Base-by-base conservation (phyloP, 2,329 filamentous ascomycete species). In the Cytospora piceae region DNA sequence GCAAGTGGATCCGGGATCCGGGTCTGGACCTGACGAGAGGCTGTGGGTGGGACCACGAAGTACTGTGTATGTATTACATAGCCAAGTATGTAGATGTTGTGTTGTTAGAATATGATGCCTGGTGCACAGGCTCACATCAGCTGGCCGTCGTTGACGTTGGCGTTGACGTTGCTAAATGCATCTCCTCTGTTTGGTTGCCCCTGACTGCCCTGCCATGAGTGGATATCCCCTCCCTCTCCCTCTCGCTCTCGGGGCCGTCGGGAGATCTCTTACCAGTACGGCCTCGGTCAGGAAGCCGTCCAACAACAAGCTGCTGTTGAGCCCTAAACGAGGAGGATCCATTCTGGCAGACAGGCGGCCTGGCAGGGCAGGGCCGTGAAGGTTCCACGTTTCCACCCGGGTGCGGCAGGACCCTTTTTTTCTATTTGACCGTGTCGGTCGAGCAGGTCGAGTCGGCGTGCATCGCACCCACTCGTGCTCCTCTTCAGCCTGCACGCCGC, bases 361-460 rank as follows among this genome's bases (percentile, higher is more conserved):
- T 3, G 7, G 12, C 46, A 49, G n/a, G n/a, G 12, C 34, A 37
- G 4, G 34, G 34, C 32, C 32, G 27, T 8, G 2, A 15, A 49
- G n/a, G 42, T 49, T 49, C 42, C 42, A 49, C 42, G 42, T 49
- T 49, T 12, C 42, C 42, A 49, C 42, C 42, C 42, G 42, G 42
- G 20, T 12, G 42, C 42, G 42, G n/a, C 46, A 49, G n/a, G n/a
- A 3, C 24, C 11, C n/a, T 14, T 7, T 24, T 7, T 22, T 46
- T 14, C 24, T 7, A 49, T 49, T 49, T 49, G 46, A 22, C n/a
- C 46, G 46, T 49, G 46, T 49, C 46, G 39, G 39, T 37, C 34
- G 27, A 29, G 32, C 32, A 9, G 8, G 32, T 11, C 32, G 17
- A 6, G 39, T 42, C 39, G 39, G 46, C 46, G 11, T 14, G n/a